A percentile compares a stretch with the other conserved stretches of the same genome.
phyloP scores from a whole-genome alignment of 345 rosid genomes.

The Gossypium mustelinum region DNA sequence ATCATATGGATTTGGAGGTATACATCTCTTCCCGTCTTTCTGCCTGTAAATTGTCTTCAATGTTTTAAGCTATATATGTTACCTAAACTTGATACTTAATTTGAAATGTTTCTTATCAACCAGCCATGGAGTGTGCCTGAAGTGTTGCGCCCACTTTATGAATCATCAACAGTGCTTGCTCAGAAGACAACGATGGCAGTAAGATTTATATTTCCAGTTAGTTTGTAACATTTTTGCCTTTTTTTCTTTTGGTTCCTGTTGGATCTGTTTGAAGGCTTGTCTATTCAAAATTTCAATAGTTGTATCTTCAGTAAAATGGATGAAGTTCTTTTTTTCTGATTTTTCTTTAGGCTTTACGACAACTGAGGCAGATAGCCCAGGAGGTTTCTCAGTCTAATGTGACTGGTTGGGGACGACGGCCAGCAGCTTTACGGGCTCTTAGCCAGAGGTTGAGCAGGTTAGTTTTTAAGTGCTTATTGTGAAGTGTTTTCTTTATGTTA shows the following conservation, averaged over 20 bases:
- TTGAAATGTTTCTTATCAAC: constrained; percentile 21
- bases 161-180: constrained; percentile 92
- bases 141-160: constrained; percentile 91
- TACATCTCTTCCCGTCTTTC: background rate
- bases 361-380: constrained; percentile 89
- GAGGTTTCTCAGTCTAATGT: constrained; percentile 81
- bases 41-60: background rate
- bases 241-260: background rate
- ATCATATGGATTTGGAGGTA: constrained; percentile 98
- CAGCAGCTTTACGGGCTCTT: constrained; percentile 88
- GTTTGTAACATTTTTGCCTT: background rate
- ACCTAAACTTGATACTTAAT: background rate
- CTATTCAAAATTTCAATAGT: background rate
- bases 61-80: background rate
- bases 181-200: constrained; percentile 98
- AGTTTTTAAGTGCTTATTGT: constrained; percentile 16
- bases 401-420: constrained; percentile 90
- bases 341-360: constrained; percentile 69
- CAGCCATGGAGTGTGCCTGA: constrained; percentile 99
- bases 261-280: background rate
- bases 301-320: background rate
- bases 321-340: constrained; percentile 11
- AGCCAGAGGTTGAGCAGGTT: constrained; percentile 98
- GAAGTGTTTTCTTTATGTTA: background rate
- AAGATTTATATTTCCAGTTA: constrained; percentile 20